These are phyloP conservation scores for Cicer cuneatum DNA, from an alignment of 306 rosid genomes.

Conservation along the genomic window DNA sequence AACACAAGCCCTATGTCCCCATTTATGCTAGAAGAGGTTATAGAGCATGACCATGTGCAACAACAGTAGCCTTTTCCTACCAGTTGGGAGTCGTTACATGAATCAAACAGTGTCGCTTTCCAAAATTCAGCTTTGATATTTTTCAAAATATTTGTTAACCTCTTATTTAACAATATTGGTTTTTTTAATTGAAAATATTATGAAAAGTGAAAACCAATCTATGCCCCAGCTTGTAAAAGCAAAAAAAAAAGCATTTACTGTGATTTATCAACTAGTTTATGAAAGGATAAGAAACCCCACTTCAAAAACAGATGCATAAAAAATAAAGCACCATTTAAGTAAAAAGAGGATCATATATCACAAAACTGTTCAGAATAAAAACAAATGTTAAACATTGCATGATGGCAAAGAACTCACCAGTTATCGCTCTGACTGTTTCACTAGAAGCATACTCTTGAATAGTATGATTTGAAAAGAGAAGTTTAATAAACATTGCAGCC, in stretches of 20 bases:
- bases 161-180: slow-evolving; percentile 11
- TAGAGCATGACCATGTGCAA: slow-evolving; percentile 15
- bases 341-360: not conserved
- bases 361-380: slow-evolving; percentile 39
- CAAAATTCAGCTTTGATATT: slow-evolving; percentile 20
- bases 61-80: not conserved
- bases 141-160: slow-evolving; percentile 14
- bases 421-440: slow-evolving; percentile 94
- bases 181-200: not conserved
- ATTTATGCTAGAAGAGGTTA: slow-evolving; percentile 32
- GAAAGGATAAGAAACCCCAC: slow-evolving; percentile 17
- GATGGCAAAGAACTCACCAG: slow-evolving; percentile 65
- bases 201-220: slow-evolving; percentile 27
- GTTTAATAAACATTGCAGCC: slow-evolving; percentile 95
- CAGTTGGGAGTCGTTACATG: not conserved
- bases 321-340: slow-evolving; percentile 28
- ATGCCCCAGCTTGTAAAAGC: slow-evolving; percentile 1
- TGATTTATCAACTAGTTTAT: not conserved
- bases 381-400: slow-evolving; percentile 24
- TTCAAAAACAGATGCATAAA: slow-evolving; percentile 12
- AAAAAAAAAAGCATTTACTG: slow-evolving; percentile 2
- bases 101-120: not conserved
- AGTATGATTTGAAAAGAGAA: slow-evolving; percentile 89
- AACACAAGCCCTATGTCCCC: slow-evolving; percentile 6
- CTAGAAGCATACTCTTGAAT: slow-evolving; percentile 99